Evolutionary conservation across 768 basidiomycete genomes (phyloP), one percentile per base, ranked within the genome.

Genomic region (Hirschioporus abietinus): DNA sequence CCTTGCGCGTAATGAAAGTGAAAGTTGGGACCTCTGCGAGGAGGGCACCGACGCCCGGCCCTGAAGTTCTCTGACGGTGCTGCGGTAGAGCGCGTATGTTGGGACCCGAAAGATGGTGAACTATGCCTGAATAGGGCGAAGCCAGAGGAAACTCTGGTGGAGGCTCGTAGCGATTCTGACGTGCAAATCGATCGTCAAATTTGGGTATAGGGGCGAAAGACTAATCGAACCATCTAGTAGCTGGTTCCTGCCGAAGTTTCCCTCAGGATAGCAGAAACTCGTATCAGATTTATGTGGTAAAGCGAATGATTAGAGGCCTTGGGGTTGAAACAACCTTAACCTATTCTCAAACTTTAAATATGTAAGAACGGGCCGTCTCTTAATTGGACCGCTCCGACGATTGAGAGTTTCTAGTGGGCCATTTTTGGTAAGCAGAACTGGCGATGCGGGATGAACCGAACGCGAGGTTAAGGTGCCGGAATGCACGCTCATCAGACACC

Each of bases 131-230:
- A 86, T 88, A 90, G 88, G 88, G 88, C 83, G 87, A 90, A 91
- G 90, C 89, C 90, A 92, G 90, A 89, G 91, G 89, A n/a, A 83
- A 92, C 91, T 90, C 90, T 91, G 90, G 89, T 92, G 90, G 90
- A 91, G 88, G 90, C 88, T 90, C 87, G 88, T 89, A 92, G 91
- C 89, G 87, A 88, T 92, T 91, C 91, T 92, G 91, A 91, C 88
- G 88, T 92, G 91, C 91, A 92, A 92, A 92, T 92, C 89, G 88
- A 91, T 92, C 87, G 90, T 91, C 88, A 82, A 90, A 92, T 88
- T 90, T 91, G 90, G 89, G 90, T 91, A 91, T 92, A 91, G 90
- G 90, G 91, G 90, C 87, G 88, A 92, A 92, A 92, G 91, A 92
- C 90, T 89, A 91, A 91, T n/a, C n/a, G n/a, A n/a, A n/a, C n/a